A percentile compares a stretch with the other conserved stretches of the same genome.
phyloP scores from a whole-genome alignment of 768 basidiomycete genomes.

The Mycena vulgaris region DNA sequence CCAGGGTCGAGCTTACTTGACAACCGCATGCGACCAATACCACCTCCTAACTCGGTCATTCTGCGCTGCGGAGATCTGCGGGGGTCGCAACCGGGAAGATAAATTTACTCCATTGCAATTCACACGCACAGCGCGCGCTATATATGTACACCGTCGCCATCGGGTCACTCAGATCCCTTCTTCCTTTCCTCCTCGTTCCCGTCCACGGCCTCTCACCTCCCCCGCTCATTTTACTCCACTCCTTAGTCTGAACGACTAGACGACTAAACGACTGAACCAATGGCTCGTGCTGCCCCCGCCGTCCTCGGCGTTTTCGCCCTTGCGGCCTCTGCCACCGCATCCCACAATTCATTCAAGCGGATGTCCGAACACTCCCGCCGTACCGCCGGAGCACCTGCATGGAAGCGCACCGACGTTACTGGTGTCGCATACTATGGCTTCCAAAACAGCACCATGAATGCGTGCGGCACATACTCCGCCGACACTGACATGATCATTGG shows the following conservation, averaged over 20 bases:
- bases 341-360: slow-evolving; percentile 27
- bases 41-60: too few species aligned
- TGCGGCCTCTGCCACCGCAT: slow-evolving; percentile 34
- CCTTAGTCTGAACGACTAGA: slow-evolving; percentile 28
- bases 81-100: neutral
- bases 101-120: slow-evolving; percentile 2
- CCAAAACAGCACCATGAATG: slow-evolving; percentile 38
- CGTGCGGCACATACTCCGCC: slow-evolving; percentile 33
- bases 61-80: neutral
- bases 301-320: slow-evolving; percentile 35
- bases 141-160: slow-evolving; percentile 29
- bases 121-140: slow-evolving; percentile 16
- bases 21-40: too few species aligned
- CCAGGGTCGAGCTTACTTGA: too few species aligned
- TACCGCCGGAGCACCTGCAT: slow-evolving; percentile 1
- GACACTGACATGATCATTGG: slow-evolving; percentile 41
- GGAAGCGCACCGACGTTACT: slow-evolving; percentile 28
- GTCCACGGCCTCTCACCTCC: slow-evolving; percentile 20
- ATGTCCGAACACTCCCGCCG: slow-evolving; percentile 27
- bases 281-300: slow-evolving; percentile 27
- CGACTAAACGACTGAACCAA: slow-evolving; percentile 26
- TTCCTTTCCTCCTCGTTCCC: slow-evolving; percentile 16
- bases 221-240: slow-evolving; percentile 31
- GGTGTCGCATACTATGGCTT: slow-evolving; percentile 38
- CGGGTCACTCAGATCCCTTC: neutral